Percentiles rank a stretch among this genome's conserved stretches.
phyloP scores from a whole-genome alignment of 108 stramenopile genomes.

The Conticribra weissflogii region DNA sequence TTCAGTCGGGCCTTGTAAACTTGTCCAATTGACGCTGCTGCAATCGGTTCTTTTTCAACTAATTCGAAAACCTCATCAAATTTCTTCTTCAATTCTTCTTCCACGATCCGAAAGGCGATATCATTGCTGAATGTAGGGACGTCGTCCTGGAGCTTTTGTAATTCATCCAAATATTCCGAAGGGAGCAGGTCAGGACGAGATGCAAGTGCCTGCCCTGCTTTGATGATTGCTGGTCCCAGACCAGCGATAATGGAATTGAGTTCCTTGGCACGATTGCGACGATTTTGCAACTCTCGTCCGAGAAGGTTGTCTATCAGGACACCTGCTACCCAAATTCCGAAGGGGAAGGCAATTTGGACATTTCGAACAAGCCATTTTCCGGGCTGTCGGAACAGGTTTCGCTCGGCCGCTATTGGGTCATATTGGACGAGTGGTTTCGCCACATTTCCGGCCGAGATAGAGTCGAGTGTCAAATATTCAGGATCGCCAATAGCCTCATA shows the following conservation, averaged over 20 bases:
- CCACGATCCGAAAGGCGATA: slow-evolving; percentile 83
- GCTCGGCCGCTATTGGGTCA: slow-evolving; percentile 84
- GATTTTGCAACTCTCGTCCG: slow-evolving; percentile 51
- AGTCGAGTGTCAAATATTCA: not conserved
- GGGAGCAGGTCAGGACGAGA: slow-evolving; percentile 93
- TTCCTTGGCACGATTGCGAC: slow-evolving; percentile 72
- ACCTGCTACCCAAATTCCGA: slow-evolving; percentile 82
- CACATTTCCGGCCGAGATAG: slow-evolving; percentile 44
- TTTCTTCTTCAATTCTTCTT: slow-evolving; percentile 78
- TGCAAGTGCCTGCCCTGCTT: slow-evolving; percentile 92
- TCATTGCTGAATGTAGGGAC: slow-evolving; percentile 89
- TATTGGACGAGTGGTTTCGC: slow-evolving; percentile 92
- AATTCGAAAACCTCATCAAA: slow-evolving; percentile 91
- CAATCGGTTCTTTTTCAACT: slow-evolving; percentile 84
- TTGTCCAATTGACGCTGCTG: slow-evolving; percentile 80
- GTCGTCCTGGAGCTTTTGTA: slow-evolving; percentile 96
- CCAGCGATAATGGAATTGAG: slow-evolving; percentile 77
- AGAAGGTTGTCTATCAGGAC: slow-evolving; percentile 76
- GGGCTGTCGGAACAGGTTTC: slow-evolving; percentile 85
- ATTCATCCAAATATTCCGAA: slow-evolving; percentile 90
- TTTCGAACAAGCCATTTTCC: slow-evolving; percentile 93
- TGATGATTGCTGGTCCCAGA: slow-evolving; percentile 95
- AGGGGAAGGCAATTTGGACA: slow-evolving; percentile 88
- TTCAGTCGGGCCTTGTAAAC: slow-evolving; percentile 94
- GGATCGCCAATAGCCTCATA: too few relatives aligned